Conservation (phyloP, 169 alveolate species). For the Neospora caninum region DNA sequence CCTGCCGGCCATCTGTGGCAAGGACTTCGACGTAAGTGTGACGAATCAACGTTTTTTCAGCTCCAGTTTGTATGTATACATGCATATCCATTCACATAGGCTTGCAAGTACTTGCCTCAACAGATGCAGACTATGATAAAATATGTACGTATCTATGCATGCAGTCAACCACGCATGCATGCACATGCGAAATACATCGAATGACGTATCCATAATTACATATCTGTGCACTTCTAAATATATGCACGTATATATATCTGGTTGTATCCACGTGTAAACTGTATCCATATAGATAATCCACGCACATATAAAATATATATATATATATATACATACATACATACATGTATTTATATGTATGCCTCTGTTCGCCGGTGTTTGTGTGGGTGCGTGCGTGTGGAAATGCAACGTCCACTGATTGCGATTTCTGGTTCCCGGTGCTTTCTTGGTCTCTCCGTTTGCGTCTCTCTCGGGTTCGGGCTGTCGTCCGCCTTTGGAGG, state of each 20-base stretch:
- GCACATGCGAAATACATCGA: too few relatives aligned
- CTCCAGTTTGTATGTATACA: not conserved
- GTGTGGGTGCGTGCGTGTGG: not conserved
- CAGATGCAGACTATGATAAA: too few relatives aligned
- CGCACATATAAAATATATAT: not conserved
- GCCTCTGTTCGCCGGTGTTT: not conserved
- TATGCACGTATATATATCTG: not conserved
- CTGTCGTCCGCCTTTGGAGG: too few relatives aligned
- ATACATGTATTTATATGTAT: not conserved
- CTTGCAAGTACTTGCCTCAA: not conserved
- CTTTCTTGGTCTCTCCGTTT: not conserved
- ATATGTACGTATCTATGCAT: not conserved
- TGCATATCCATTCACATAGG: not conserved
- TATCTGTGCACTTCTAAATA: not conserved
- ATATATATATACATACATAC: not conserved
- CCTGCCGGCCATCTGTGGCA: slow-evolving; percentile 33
- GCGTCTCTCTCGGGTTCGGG: too few relatives aligned
- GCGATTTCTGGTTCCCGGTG: not conserved
- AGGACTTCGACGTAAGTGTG: slow-evolving; percentile 8
- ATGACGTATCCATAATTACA: too few relatives aligned
- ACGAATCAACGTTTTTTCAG: not conserved
- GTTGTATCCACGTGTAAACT: not conserved
- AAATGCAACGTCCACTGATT: not conserved
- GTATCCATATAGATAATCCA: not conserved
- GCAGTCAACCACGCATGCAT: too few relatives aligned